These are phyloP conservation scores for Penicillium canariense DNA, from an alignment of 495 filamentous ascomycete genomes.

Conservation along the genomic window DNA sequence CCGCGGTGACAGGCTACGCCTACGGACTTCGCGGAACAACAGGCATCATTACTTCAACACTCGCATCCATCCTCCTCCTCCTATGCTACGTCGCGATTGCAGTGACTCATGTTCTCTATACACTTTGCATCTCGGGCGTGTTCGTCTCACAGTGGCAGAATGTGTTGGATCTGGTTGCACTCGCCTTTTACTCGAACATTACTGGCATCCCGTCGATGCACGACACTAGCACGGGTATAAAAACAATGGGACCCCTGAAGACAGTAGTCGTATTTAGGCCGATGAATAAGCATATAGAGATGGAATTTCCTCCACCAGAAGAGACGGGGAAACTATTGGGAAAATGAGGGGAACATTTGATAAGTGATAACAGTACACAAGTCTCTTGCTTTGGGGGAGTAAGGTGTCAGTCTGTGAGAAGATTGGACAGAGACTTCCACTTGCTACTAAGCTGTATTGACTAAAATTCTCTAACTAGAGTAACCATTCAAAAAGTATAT, in stretches of 20 bases:
- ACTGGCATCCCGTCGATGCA: not conserved
- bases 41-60: not conserved
- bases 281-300: not conserved
- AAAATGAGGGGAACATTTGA: not conserved
- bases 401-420: not conserved
- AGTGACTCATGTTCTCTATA: slow-evolving; percentile 1
- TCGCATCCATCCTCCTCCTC: not conserved
- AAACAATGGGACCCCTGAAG: slow-evolving; percentile 2
- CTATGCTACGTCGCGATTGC: not conserved
- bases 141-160: slow-evolving; percentile 1
- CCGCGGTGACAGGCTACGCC: not conserved
- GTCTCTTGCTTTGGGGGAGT: not conserved
- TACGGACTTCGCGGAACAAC: not conserved
- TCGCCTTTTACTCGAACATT: not conserved
- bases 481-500: no score
- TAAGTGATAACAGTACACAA: not conserved
- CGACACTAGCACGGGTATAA: slow-evolving; percentile 3
- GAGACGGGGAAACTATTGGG: not conserved
- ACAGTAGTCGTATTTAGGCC: not conserved
- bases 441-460: no score
- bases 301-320: not conserved
- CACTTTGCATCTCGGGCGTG: not conserved
- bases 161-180: slow-evolving; percentile 4
- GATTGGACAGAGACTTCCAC: no score
- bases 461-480: no score